Base-by-base conservation (phyloP, 768 basidiomycete genomes). In the Mycena maculata region DNA sequence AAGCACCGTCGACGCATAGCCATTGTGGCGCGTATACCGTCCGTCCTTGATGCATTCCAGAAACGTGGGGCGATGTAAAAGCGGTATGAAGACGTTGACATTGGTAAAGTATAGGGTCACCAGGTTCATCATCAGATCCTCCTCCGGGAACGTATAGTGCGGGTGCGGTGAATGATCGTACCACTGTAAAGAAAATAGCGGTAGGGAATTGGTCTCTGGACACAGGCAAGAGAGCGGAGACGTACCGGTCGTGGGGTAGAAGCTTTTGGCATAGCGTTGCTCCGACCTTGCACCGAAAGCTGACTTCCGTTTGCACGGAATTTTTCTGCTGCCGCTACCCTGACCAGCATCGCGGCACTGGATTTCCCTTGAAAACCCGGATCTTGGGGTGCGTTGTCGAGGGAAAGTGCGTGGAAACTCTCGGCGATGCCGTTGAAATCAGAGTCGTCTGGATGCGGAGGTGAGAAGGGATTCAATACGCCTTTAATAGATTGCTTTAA, bases 11-110 rank as follows among this genome's bases (percentile, higher is more conserved):
- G 77, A 63, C 0, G 76, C 79, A 66, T 90, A 88, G 0, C 76
- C 70, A 0, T 71, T 10, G 44, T 86, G 77, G 1, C 71, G 74
- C 12, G 78, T 60, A 68, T 87, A 83, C 5, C 81, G 68, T 0
- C 79, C 78, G 4, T 80, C 74, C 2, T 59, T 63, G 38, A 85
- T 68, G 39, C 80, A 75, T 12, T 74, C 71, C 33, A 84, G 77
- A 63, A 90, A 90, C 18, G 80, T 79, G 0, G 82, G 82, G 0
- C 82, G 80, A 65, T 90, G 88, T 8, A 91, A 72, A 0, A 90
- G 72, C 0, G 88, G 87, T 0, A 79, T 65, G 28, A 80, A 68
- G 5, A 68, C 39, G 65, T 88, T 84, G 63, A 77, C 27, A 38
- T 79, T 54, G 0, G 55, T 59, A 71, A 91, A 91, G 68, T 85